Conservation (phyloP, 1,284 basidiomycete genomes). For the Sanghuangporus sanghuang region DNA sequence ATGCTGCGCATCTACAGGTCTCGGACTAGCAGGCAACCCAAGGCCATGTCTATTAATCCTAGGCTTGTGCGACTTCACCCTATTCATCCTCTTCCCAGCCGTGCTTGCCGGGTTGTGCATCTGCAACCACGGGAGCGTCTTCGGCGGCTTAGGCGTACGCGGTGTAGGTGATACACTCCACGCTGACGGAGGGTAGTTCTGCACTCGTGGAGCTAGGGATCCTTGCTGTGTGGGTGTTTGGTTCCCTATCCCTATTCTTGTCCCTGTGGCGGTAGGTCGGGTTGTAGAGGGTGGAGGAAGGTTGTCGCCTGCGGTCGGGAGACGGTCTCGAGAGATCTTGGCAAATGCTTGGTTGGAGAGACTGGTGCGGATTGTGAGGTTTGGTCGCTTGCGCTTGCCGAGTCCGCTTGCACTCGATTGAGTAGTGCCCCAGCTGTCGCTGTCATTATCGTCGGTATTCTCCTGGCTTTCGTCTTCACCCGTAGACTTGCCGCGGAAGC, state of each 20-base stretch:
- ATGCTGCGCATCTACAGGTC: not conserved
- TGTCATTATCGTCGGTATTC: not conserved
- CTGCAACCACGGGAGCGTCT: constrained; percentile 32
- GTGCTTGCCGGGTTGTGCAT: constrained; percentile 21
- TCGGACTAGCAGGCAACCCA: constrained; percentile 9
- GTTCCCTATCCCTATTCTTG: not conserved
- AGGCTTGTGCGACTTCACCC: not conserved
- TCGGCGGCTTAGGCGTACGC: constrained; percentile 19
- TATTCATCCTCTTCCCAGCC: constrained; percentile 10
- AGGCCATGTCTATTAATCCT: not conserved
- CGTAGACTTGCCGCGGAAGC: constrained; percentile 4
- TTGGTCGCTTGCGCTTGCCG: constrained; percentile 2
- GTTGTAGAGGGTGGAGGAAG: not conserved
- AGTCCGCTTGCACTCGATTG: not conserved
- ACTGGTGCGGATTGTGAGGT: constrained; percentile 14
- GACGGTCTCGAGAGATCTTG: constrained; percentile 21
- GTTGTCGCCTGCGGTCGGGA: constrained; percentile 30
- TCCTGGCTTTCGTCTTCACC: not conserved
- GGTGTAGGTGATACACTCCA: constrained; percentile 36
- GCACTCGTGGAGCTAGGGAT: constrained; percentile 16
- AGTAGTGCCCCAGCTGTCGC: not conserved
- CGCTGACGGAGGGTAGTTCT: constrained; percentile 28
- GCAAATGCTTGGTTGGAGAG: constrained; percentile 21
- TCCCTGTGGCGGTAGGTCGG: not conserved
- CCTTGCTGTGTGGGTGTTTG: not conserved